These are phyloP conservation scores for Debaryomycetaceae sp. DNA, from an alignment of 1,139 yeast genomes.

Conservation along the genomic window DNA sequence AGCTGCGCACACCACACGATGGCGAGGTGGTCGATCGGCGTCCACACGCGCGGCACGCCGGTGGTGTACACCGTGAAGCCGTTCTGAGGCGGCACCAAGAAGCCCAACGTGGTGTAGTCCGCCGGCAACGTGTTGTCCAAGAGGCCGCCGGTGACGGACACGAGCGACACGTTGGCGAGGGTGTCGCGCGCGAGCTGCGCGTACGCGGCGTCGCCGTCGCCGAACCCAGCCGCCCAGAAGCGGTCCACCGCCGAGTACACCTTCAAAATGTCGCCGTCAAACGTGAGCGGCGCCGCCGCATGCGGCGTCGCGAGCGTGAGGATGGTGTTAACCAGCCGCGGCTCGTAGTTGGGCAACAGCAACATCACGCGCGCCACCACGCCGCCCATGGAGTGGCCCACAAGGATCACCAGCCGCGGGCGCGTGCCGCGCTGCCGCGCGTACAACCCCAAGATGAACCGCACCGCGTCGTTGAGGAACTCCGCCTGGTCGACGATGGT, in stretches of 20 bases:
- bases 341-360: conserved; percentile 69
- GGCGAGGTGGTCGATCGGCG: conserved; percentile 92
- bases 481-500: conserved; percentile 94
- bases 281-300: conserved; percentile 89
- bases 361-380: conserved; percentile 81
- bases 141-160: conserved; percentile 91
- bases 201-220: conserved; percentile 10
- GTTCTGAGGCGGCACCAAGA: conserved; percentile 63
- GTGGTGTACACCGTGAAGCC: conserved; percentile 85
- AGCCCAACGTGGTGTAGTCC: conserved; percentile 79
- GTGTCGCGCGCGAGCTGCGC: conserved; percentile 33
- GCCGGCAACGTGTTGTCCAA: conserved; percentile 84
- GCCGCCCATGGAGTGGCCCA: conserved; percentile 98
- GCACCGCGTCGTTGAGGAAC: conserved; percentile 82
- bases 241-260: conserved; percentile 72
- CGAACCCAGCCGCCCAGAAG: conserved; percentile 71
- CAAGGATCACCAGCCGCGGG: conserved; percentile 71
- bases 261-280: conserved; percentile 80
- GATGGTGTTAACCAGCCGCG: conserved; percentile 75
- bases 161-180: conserved; percentile 46
- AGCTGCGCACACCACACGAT: conserved; percentile 96
- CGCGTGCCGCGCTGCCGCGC: conserved; percentile 21
- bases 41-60: conserved; percentile 90
- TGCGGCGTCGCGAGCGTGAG: conserved; percentile 92
- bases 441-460: conserved; percentile 69